These are phyloP conservation scores for Peronospora destructor DNA, from an alignment of 352 stramenopile genomes.

Conservation along the genomic window DNA sequence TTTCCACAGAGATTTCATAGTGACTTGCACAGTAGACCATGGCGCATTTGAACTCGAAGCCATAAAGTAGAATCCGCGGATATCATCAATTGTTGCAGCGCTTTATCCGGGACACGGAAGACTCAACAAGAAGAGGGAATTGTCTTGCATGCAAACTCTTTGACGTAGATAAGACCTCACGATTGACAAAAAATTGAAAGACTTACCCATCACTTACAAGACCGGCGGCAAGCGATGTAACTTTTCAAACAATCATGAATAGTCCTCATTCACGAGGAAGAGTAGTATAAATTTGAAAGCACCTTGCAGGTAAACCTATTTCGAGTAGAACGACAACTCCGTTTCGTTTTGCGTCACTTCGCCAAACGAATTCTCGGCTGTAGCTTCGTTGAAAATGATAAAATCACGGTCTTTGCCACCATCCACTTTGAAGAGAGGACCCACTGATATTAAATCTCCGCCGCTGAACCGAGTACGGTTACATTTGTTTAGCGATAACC, in stretches of 20 bases:
- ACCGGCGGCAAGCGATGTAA: slow-evolving; percentile 13
- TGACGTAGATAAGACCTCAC: slow-evolving; percentile 21
- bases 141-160: slow-evolving; percentile 27
- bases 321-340: slow-evolving; percentile 68
- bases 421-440: slow-evolving; percentile 72
- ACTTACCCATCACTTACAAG: too few relatives aligned
- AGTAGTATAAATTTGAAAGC: too few relatives aligned
- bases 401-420: slow-evolving; percentile 75
- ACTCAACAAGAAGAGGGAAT: slow-evolving; percentile 4
- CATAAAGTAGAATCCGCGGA: slow-evolving; percentile 12
- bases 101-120: slow-evolving; percentile 14
- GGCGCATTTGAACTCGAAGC: slow-evolving; percentile 3
- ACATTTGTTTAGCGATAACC: slow-evolving; percentile 26
- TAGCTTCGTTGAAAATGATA: slow-evolving; percentile 75
- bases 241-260: too few relatives aligned
- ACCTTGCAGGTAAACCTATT: slow-evolving; percentile 26
- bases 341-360: slow-evolving; percentile 77
- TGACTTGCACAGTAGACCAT: slow-evolving; percentile 9
- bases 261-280: too few relatives aligned
- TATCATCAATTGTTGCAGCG: slow-evolving; percentile 19
- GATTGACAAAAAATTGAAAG: slow-evolving; percentile 20
- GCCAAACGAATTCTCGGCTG: slow-evolving; percentile 60
- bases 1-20: slow-evolving; percentile 18
- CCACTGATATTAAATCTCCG: slow-evolving; percentile 54
- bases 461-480: slow-evolving; percentile 29